Evolutionary conservation across 2,329 filamentous ascomycete genomes (phyloP), one percentile per base, ranked within the genome.

Genomic region (Domatiomyces catenatus): DNA sequence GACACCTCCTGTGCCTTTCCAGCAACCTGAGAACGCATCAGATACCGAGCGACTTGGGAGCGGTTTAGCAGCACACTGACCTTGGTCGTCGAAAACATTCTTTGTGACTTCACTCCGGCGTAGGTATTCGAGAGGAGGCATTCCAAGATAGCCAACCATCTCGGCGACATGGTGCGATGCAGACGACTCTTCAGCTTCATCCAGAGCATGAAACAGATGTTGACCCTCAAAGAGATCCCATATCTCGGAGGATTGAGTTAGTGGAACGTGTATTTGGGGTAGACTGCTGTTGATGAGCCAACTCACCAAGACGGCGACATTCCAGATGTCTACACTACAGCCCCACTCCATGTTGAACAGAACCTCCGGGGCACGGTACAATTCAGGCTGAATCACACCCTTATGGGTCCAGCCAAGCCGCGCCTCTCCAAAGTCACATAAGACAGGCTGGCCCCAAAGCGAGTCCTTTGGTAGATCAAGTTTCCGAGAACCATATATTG

Each of bases 391-490:
- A 48, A 63, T 60, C 48, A 56, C 49, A 15, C 49, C 32, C 43
- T 56, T 55, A 15, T 59, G 48, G 8, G 57, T 54, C 1, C 17
- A 46, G 2, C 56, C 57, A 2, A 61, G 44, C 49, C 58, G 54
- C 48, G 60, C 60, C 42, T 61, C 53, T 4, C 62, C 62, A 48
- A 66, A 54, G 51, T 64, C 62, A 50, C 59, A 61, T 8, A 66
- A 52, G 12, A 61, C 52, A 1, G 61, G 61, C 2, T 48, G 51
- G 1, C 59, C 57, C 32, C 47, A 44, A 15, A 39, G 2, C 52
- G 55, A 18, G 18, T 51, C 32, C 2, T 59, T 53, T 2, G 58
- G 58, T 15, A 48, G 22, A 8, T 24, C 32, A 1, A 63, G 44
- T 8, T 22, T 50, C 46, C 56, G 56, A 42, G 59, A 59, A 8